A percentile compares a stretch with the other conserved stretches of the same genome.
Conservation (phyloP, 805 yeast species). For the Pichia nakasei region DNA sequence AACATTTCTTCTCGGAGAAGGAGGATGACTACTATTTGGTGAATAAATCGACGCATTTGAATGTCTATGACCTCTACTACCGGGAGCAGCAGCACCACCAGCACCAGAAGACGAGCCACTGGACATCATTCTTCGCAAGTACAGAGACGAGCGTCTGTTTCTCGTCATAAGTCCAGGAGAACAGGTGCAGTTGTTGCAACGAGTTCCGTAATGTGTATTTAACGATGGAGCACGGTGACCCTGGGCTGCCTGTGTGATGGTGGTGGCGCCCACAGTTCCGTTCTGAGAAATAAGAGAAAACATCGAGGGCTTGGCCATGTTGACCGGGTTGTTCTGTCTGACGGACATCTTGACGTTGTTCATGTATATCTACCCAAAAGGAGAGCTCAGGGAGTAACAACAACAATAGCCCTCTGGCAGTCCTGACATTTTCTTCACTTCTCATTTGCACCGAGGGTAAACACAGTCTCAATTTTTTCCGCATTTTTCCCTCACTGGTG, state of each 20-base stretch:
- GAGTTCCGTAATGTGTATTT: slow-evolving; percentile 26
- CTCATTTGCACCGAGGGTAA: too few species aligned
- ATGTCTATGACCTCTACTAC: slow-evolving; percentile 3
- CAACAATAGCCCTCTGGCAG: too few species aligned
- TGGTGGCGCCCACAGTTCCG: slow-evolving; percentile 25
- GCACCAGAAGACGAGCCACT: neutral
- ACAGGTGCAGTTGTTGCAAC: slow-evolving; percentile 72
- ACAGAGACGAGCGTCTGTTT: slow-evolving; percentile 47
- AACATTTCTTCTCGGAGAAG: slow-evolving; percentile 6
- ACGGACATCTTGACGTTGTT: too few species aligned
- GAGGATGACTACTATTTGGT: slow-evolving; percentile 1
- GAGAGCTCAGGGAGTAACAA: too few species aligned
- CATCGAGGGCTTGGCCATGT: slow-evolving; percentile 31
- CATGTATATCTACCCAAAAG: too few species aligned
- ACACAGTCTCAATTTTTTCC: too few species aligned
- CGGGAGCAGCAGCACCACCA: too few species aligned
- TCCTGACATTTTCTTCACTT: too few species aligned
- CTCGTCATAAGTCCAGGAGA: slow-evolving; percentile 75
- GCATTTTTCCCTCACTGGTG: too few species aligned
- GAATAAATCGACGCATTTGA: neutral
- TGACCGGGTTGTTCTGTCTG: slow-evolving; percentile 1
- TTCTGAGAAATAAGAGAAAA: slow-evolving; percentile 30
- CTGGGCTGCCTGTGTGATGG: slow-evolving; percentile 20
- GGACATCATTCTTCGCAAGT: slow-evolving; percentile 23
- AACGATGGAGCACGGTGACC: slow-evolving; percentile 12